Percentiles rank a stretch among this genome's conserved stretches.
phyloP scores from a whole-genome alignment of 2,329 filamentous ascomycete species.

The Dactylonectria macrodidyma region DNA sequence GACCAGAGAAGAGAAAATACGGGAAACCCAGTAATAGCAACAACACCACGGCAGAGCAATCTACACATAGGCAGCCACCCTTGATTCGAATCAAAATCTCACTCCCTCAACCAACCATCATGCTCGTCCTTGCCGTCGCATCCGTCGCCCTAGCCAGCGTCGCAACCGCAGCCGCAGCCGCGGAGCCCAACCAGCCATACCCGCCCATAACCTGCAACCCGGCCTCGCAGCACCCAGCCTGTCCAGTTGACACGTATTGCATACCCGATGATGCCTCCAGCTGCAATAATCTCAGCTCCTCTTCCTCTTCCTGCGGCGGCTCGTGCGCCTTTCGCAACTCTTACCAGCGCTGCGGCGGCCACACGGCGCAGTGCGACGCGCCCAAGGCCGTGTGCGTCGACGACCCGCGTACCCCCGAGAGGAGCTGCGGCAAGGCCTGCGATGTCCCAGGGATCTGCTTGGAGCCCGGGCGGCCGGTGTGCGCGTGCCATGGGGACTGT shows the following conservation, averaged over 20 bases:
- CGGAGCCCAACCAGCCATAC: conserved; percentile 23
- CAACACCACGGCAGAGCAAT: neutral
- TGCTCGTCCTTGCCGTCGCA: conserved; percentile 7
- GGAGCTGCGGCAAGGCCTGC: conserved; percentile 33
- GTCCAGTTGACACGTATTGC: conserved; percentile 10
- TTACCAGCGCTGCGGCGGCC: conserved; percentile 18
- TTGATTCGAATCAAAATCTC: neutral
- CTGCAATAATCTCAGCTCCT: too few relatives aligned
- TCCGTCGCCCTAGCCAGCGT: conserved; percentile 1
- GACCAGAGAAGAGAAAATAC: neutral
- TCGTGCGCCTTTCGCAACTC: conserved; percentile 25
- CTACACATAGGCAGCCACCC: neutral
- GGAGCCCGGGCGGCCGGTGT: conserved; percentile 5
- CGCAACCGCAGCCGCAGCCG: neutral
- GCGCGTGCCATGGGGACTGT: conserved; percentile 18
- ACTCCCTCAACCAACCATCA: neutral
- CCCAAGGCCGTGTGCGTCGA: conserved; percentile 22
- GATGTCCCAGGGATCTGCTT: conserved; percentile 28
- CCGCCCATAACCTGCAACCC: conserved; percentile 20
- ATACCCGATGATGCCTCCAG: neutral
- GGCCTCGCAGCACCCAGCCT: neutral
- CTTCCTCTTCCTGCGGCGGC: conserved; percentile 12
- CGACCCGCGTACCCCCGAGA: conserved; percentile 27
- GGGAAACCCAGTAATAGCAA: neutral
- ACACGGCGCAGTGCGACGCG: conserved; percentile 12